Evolutionary conservation across 306 rosid genomes (phyloP), one percentile per base, ranked within the genome.

Genomic region (Glycyrrhiza uralensis): DNA sequence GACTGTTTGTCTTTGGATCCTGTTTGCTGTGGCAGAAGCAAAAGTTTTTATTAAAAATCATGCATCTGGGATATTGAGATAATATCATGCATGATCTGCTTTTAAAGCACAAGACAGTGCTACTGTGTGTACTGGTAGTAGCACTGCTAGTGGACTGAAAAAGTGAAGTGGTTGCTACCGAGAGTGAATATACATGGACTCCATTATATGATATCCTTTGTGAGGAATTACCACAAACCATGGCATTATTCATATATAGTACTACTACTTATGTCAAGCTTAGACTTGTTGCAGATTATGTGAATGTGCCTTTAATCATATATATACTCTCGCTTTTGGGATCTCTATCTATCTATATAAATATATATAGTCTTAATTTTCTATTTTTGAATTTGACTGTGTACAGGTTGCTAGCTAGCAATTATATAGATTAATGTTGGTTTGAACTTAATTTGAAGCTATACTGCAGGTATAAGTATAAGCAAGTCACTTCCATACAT

Each of bases 141-240:
- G 76, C n/a, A 82, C 80, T 81, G 42, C 4, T 71, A 78, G 85
- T 85, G 82, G 76, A 57, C 85, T 73, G 85, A 69, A 82, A 83
- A 85, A 77, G 81, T 35, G 76, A 85, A 77, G 81, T 35, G 76
- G 59, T 51, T 44, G 50, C 30, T 32, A 30, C 10, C 66, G 55
- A 65, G 78, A 63, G 77, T 42, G 52, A 68, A 65, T 57, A 79
- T 63, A 68, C 76, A 67, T 41, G 71, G 69, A 71, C 32, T 6
- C 54, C 74, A 71, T 66, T 14, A 57, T 71, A n/a, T n/a, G n/a
- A n/a, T 46, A 1, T 3, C 12, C 14, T 39, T 17, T 54, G 44
- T 63, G 42, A 52, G 52, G 20, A 11, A 26, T 35, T 13, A 2
- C 42, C 35, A 54, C 38, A 69, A 55, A 38, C 50, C 61, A 57